These are phyloP conservation scores for Tulasnella sp. DNA, from an alignment of 768 basidiomycete genomes.

Conservation along the genomic window DNA sequence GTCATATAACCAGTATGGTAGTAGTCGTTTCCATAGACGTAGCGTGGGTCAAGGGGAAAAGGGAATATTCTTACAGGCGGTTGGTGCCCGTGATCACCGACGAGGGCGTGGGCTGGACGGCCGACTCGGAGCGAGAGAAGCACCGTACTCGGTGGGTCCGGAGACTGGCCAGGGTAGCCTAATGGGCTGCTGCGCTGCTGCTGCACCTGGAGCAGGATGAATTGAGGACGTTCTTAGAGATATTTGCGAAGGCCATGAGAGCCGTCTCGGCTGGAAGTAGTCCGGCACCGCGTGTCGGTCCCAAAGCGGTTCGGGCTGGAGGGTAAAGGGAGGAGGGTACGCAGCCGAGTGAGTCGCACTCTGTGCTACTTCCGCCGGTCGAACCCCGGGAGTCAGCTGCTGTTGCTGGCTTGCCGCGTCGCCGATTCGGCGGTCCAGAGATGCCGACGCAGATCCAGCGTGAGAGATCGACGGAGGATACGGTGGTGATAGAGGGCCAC, in stretches of 20 bases:
- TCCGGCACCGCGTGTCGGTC: not conserved
- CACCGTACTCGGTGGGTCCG: not conserved
- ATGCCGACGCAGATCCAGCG: not conserved
- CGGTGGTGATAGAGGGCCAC: not conserved
- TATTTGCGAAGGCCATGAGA: not conserved
- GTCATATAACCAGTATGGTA: not conserved
- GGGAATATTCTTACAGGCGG: not conserved
- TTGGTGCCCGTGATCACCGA: not conserved
- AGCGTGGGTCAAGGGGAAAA: not conserved
- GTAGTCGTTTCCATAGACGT: not conserved
- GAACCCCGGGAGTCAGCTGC: not conserved
- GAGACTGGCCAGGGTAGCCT: not conserved
- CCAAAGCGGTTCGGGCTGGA: conserved; percentile 11
- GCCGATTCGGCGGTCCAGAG: not conserved
- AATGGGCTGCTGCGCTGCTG: not conserved
- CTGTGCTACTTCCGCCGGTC: not conserved
- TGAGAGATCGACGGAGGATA: not conserved
- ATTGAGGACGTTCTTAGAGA: not conserved
- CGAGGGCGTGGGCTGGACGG: not conserved
- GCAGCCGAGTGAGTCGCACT: not conserved
- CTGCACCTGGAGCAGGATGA: not conserved
- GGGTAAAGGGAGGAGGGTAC: conserved; percentile 6
- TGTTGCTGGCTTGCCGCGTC: not conserved
- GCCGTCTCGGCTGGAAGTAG: conserved; percentile 5
- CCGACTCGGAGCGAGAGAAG: not conserved